Conservation (phyloP, 2,329 filamentous ascomycete species). For the Colletotrichum sp. region DNA sequence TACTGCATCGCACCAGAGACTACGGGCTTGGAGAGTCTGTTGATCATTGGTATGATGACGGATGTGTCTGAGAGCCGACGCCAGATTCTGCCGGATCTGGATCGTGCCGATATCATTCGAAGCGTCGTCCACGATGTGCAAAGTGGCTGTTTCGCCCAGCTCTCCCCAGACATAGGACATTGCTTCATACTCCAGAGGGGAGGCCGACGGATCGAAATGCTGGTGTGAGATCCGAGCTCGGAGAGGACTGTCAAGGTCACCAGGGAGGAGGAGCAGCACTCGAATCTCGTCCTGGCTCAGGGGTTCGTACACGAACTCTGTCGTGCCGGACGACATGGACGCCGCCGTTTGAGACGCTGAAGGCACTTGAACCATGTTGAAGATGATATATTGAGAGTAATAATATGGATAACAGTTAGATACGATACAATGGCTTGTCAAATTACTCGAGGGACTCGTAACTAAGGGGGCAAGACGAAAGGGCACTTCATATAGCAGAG, state of each 20-base stretch:
- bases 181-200: background rate
- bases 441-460: background rate
- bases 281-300: background rate
- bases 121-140: background rate
- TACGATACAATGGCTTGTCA: background rate
- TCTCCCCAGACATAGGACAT: background rate
- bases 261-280: background rate
- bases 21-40: background rate
- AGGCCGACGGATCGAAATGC: background rate
- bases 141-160: background rate
- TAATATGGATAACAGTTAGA: rapidly evolving
- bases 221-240: background rate
- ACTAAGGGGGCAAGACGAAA: rapidly evolving
- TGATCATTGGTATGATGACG: background rate
- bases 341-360: rapidly evolving
- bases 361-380: background rate
- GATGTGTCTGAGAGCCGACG: background rate
- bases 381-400: too few species aligned
- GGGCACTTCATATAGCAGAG: background rate
- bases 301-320: rapidly evolving
- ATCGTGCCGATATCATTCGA: background rate
- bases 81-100: background rate
- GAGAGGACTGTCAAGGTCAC: background rate
- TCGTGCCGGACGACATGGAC: background rate
- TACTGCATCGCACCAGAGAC: background rate